A percentile compares a stretch with the other conserved stretches of the same genome.
phyloP scores from a whole-genome alignment of 345 rosid genomes.

The Populus nigra region DNA sequence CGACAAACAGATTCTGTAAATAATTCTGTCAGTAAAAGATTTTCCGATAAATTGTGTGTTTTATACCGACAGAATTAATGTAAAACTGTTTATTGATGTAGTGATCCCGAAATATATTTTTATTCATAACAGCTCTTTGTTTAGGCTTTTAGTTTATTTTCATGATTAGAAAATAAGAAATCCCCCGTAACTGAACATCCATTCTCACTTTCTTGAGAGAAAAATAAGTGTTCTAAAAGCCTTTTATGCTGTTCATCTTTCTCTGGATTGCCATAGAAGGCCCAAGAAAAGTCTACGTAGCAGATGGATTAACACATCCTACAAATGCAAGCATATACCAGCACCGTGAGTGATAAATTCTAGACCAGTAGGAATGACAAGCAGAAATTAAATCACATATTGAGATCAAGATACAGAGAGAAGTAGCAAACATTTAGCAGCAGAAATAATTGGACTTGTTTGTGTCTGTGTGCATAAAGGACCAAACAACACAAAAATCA shows the following conservation, averaged over 20 bases:
- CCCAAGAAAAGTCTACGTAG: not conserved
- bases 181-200: not conserved
- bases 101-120: not conserved
- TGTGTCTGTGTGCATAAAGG: not conserved
- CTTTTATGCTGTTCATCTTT: not conserved
- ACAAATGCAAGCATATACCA: slow-evolving; percentile 2
- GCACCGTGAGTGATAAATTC: not conserved
- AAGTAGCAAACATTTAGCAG: not conserved
- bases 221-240: not conserved
- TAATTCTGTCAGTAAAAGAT: rapidly evolving
- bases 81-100: no score
- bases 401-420: not conserved
- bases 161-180: not conserved
- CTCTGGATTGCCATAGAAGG: not conserved
- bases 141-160: not conserved
- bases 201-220: not conserved
- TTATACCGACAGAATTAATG: no score
- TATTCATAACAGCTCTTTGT: not conserved
- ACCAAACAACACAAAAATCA: not conserved
- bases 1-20: rapidly evolving
- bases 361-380: not conserved
- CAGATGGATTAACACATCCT: not conserved
- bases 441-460: not conserved
- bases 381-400: not conserved
- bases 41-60: rapidly evolving